A percentile compares a stretch with the other conserved stretches of the same genome.
Conservation (phyloP, 2,329 filamentous ascomycete species). For the Periconia sp. region DNA sequence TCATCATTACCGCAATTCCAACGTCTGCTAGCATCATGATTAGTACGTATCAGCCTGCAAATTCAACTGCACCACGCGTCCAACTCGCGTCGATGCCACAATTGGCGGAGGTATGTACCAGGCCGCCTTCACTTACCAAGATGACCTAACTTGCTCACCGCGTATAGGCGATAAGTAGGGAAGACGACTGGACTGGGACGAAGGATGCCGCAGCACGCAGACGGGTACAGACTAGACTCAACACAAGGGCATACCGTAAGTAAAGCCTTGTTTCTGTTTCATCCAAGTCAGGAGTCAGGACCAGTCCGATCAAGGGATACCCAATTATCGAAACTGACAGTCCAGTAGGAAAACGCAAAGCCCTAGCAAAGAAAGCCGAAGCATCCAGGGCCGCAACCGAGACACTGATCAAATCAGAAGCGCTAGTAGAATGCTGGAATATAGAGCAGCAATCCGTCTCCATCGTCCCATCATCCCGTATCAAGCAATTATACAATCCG, state of each 20-base stretch:
- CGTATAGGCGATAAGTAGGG: neutral
- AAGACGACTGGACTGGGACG: conserved; percentile 13
- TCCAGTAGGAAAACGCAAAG: conserved; percentile 10
- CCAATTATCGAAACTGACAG: conserved; percentile 1
- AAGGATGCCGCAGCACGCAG: conserved; percentile 6
- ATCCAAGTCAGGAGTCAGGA: neutral
- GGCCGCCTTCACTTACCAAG: neutral
- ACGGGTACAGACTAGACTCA: conserved; percentile 12
- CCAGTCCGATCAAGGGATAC: neutral
- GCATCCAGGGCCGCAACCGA: neutral
- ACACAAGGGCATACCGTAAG: conserved; percentile 13
- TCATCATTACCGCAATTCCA: conserved; percentile 3
- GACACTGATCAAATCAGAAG: conserved; percentile 2
- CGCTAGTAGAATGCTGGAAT: conserved; percentile 6
- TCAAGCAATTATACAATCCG: neutral
- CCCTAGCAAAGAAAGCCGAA: conserved; percentile 5
- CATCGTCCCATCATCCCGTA: neutral
- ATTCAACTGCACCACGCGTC: conserved; percentile 1
- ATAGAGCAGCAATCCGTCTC: conserved; percentile 4
- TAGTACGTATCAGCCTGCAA: neutral
- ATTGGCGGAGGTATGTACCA: conserved; percentile 4
- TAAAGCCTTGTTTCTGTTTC: neutral
- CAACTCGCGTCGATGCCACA: conserved; percentile 6
- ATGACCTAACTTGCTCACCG: conserved; percentile 1
- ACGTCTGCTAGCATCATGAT: conserved; percentile 1